phyloP scores from a whole-genome alignment of 2,329 filamentous ascomycete genomes.

The Emmonsiellopsis sp. region DNA sequence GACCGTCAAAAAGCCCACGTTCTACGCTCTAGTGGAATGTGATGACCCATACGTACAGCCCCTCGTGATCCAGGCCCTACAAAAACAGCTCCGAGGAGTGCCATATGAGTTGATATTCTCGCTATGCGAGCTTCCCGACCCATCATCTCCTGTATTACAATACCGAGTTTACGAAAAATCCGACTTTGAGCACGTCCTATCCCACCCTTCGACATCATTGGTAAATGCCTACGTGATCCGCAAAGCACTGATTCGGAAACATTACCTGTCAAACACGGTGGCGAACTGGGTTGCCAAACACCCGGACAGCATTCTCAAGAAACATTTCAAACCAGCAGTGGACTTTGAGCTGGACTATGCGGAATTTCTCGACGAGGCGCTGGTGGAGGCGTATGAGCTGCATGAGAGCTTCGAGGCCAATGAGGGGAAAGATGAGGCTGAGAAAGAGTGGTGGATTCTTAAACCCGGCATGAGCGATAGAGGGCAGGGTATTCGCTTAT shows the following conservation, averaged over 20 bases:
- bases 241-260: constrained; percentile 92
- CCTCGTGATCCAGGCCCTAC: constrained; percentile 65
- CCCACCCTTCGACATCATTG: constrained; percentile 52
- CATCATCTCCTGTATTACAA: constrained; percentile 53
- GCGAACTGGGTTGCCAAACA: constrained; percentile 80
- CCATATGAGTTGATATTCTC: constrained; percentile 48
- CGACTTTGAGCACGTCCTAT: constrained; percentile 67
- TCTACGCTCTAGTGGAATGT: constrained; percentile 72
- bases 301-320: constrained; percentile 57
- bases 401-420: constrained; percentile 68
- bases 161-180: constrained; percentile 80
- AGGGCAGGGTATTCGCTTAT: constrained; percentile 84
- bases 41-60: constrained; percentile 85
- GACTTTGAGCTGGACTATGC: constrained; percentile 94
- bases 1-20: constrained; percentile 17
- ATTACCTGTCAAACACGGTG: constrained; percentile 78
- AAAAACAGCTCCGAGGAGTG: constrained; percentile 47
- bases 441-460: constrained; percentile 88
- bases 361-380: constrained; percentile 88
- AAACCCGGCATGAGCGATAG: constrained; percentile 97
- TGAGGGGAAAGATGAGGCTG: constrained; percentile 49
- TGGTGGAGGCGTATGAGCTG: constrained; percentile 83
- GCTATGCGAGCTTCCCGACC: constrained; percentile 37
- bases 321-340: constrained; percentile 67
- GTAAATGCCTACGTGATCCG: constrained; percentile 90